Base-by-base conservation (phyloP, 2,329 filamentous ascomycete species). In the Fusarium tupiense region DNA sequence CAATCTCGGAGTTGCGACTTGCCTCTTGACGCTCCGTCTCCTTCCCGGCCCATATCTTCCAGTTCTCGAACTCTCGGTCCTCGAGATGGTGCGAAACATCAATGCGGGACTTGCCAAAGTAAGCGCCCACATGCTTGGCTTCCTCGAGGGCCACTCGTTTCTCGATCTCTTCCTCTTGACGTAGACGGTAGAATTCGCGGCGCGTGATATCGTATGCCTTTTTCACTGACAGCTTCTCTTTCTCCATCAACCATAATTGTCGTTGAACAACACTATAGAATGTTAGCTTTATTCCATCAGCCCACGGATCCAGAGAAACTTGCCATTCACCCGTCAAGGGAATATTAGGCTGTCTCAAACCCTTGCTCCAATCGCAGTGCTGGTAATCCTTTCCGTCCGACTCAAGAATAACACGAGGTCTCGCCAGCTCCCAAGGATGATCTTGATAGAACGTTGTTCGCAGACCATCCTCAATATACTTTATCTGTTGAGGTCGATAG, bases 341-440 rank as follows among this genome's bases (percentile, higher is more conserved):
- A 82, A 94, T 91, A 41, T 92, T 93, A 11, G 87, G 88, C 84
- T 98, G 96, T 77, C 88, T 86, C 76, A 97, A 83, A 31, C 88
- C 90, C 77, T 83, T 91, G 76, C 92, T 93, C 96, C 96, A 98
- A 82, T 98, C 91, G 78, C 91, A 91, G 62, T 85, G 86, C 81
- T 92, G 90, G 59, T 90, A 87, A 80, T 99, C 96, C 80, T 92
- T 93, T 61, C 96, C 96, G 79, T 96, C 93, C 76, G 91, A 87
- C 84, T 99, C 96, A 16, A 98, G 85, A 53, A 99, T 86, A 67
- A 98, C 88, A 76, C 94, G 89, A 62, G 96, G 96, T 72, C 96
- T 89, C 24, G 96, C 96, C 80, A 99, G 86, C 84, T 99, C 96
- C 96, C 96, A 99, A 10, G 96, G 96, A 82, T 99, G 96, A 82